These are phyloP conservation scores for Fusarium coffeatum DNA, from an alignment of 2,329 filamentous ascomycete genomes.

Conservation along the genomic window DNA sequence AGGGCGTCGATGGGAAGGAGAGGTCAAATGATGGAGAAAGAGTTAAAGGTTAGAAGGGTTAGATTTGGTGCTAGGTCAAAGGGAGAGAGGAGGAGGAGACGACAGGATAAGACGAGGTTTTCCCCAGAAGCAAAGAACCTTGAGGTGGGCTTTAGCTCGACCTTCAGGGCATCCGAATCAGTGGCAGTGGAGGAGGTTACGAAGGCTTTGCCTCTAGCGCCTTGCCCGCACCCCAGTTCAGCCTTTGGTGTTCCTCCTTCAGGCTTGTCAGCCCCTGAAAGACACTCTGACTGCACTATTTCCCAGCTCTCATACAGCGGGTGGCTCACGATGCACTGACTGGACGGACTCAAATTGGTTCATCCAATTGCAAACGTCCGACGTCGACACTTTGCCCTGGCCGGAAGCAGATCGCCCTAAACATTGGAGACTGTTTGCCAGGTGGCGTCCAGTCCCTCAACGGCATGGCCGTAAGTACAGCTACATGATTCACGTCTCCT, in stretches of 20 bases:
- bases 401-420: conserved; percentile 44
- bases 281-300: conserved; percentile 26
- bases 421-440: conserved; percentile 34
- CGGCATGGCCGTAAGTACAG: conserved; percentile 40
- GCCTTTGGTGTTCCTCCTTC: conserved; percentile 23
- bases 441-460: conserved; percentile 35
- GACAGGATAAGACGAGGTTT: conserved; percentile 54
- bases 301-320: conserved; percentile 42
- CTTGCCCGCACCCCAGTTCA: conserved; percentile 30
- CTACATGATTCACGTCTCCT: conserved; percentile 14
- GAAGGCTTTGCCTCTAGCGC: conserved; percentile 54
- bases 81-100: conserved; percentile 48
- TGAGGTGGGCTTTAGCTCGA: conserved; percentile 36
- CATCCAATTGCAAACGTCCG: conserved; percentile 40
- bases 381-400: conserved; percentile 39
- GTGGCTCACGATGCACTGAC: conserved; percentile 28
- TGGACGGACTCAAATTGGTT: conserved; percentile 7
- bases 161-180: conserved; percentile 26
- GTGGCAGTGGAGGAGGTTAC: conserved; percentile 46
- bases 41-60: conserved; percentile 21
- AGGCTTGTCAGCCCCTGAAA: conserved; percentile 28
- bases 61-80: conserved; percentile 46
- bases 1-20: conserved; percentile 46
- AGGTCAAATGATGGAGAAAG: conserved; percentile 46
- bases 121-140: conserved; percentile 50